Conservation (phyloP, 371 early-diverging fungal species). For the Fennellomyces sp. region DNA sequence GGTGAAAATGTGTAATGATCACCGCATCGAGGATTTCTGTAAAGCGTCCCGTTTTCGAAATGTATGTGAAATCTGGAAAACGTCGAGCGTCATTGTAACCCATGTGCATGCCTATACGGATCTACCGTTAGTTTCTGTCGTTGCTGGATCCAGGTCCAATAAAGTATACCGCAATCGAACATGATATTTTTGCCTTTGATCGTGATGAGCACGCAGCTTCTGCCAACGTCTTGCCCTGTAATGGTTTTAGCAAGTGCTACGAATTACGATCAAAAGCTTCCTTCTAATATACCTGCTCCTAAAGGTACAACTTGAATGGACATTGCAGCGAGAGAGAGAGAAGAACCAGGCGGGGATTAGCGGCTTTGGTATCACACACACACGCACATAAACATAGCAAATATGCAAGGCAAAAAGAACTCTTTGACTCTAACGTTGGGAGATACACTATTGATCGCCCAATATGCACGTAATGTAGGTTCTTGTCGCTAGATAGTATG, state of each 20-base stretch:
- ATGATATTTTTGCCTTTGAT: constrained; percentile 91
- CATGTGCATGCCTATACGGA: constrained; percentile 88
- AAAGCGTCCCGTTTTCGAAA: constrained; percentile 84
- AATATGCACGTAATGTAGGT: too few species aligned
- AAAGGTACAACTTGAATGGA: constrained; percentile 60
- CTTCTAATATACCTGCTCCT: constrained; percentile 41
- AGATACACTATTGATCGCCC: too few species aligned
- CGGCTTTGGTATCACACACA: too few species aligned
- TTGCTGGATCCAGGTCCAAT: neutral
- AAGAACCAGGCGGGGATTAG: neutral
- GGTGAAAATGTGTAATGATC: constrained; percentile 95
- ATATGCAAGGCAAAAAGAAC: neutral
- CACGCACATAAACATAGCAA: too few species aligned
- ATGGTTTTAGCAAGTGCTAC: too few species aligned
- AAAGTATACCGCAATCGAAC: constrained; percentile 90
- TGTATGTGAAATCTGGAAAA: constrained; percentile 98
- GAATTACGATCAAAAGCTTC: constrained; percentile 26
- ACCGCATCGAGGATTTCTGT: constrained; percentile 90
- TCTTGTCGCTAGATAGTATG: too few species aligned
- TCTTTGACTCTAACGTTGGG: too few species aligned
- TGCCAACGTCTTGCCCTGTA: constrained; percentile 90
- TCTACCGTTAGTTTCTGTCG: too few species aligned
- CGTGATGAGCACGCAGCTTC: constrained; percentile 90
- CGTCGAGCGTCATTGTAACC: constrained; percentile 95
- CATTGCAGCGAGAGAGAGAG: constrained; percentile 17